phyloP scores from a whole-genome alignment of 495 filamentous ascomycete species.

The Aspergillus carlsbadensis region DNA sequence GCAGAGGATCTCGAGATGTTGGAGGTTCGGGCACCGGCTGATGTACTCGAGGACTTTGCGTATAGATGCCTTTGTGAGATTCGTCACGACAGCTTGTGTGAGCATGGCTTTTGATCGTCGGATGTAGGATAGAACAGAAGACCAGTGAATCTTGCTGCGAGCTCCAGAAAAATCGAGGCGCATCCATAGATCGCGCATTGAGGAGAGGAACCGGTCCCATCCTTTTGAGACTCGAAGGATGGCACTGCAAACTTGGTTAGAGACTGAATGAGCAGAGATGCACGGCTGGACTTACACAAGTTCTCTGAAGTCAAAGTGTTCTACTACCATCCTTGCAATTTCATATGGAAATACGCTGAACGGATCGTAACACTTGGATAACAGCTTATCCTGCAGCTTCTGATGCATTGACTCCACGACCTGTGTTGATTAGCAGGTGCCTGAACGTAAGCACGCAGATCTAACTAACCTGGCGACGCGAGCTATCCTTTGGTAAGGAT shows the following conservation, averaged over 20 bases:
- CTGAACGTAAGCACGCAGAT: conserved; percentile 1
- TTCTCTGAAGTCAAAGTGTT: conserved; percentile 46
- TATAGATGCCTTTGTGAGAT: conserved; percentile 25
- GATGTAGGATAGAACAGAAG: conserved; percentile 45
- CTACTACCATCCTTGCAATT: conserved; percentile 43
- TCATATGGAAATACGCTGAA: conserved; percentile 49
- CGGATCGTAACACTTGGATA: conserved; percentile 41
- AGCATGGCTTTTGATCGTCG: conserved; percentile 38
- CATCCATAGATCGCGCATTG: conserved; percentile 47
- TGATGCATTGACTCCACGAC: conserved; percentile 43
- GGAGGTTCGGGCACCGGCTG: conserved; percentile 37
- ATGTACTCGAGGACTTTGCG: conserved; percentile 33
- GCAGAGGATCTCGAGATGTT: conserved; percentile 33
- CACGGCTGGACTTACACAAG: conserved; percentile 39
- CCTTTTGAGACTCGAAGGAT: conserved; percentile 52
- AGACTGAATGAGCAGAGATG: neutral
- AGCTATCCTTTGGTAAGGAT: conserved; percentile 41
- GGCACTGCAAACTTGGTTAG: conserved; percentile 25
- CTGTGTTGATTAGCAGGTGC: conserved; percentile 23
- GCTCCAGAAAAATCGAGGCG: conserved; percentile 50
- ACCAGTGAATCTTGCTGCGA: conserved; percentile 35
- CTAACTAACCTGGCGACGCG: conserved; percentile 43
- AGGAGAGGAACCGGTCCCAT: conserved; percentile 50
- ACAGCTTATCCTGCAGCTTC: conserved; percentile 39
- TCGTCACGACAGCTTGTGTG: conserved; percentile 39